Evolutionary conservation across 2,329 filamentous ascomycete species (phyloP), one percentile per base, ranked within the genome.

Genomic region (Kalmusia sp.): DNA sequence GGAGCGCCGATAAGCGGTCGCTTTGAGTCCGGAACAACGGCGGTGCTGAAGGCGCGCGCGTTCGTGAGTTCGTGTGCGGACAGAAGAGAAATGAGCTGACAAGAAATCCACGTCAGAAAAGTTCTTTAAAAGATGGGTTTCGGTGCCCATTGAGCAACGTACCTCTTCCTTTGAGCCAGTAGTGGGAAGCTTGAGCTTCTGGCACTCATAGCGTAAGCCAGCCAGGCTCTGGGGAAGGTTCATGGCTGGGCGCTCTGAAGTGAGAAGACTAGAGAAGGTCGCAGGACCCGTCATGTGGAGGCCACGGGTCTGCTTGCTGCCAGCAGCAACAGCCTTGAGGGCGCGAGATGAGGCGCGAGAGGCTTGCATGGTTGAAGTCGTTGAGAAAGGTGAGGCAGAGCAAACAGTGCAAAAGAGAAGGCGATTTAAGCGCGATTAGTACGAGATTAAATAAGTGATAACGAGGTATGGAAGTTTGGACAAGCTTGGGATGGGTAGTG

Each of bases 251-350:
- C 80, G 81, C 61, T 84, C 82, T 27, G 78, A 71, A 68, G 64
- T 80, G 73, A 77, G 74, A 64, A 69, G 77, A 59, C 75, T 83
- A 65, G 75, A 77, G 55, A 81, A 84, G 45, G 83, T 84, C 24
- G 84, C 78, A 33, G 81, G 80, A 49, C 84, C 84, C 30, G 85
- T 87, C 76, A 87, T 85, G 74, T 84, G 82, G 44, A 87, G 79
- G 51, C 73, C 70, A 61, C 85, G 84, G 62, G 69, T 65, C 52
- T 76, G 68, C 56, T 63, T 71, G 63, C 65, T 71, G 55, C 65
- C 66, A 41, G 65, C 67, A 63, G 74, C 69, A 51, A 78, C 64
- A 58, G 71, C 76, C 57, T 68, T 71, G 54, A 80, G 72, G 62
- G 75, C 75, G 60, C 76, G 74, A 54, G 76, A 73, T 52, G 74